A percentile compares a stretch with the other conserved stretches of the same genome.
phyloP scores from a whole-genome alignment of 2,329 filamentous ascomycete genomes.

The Penicillium polonicum region DNA sequence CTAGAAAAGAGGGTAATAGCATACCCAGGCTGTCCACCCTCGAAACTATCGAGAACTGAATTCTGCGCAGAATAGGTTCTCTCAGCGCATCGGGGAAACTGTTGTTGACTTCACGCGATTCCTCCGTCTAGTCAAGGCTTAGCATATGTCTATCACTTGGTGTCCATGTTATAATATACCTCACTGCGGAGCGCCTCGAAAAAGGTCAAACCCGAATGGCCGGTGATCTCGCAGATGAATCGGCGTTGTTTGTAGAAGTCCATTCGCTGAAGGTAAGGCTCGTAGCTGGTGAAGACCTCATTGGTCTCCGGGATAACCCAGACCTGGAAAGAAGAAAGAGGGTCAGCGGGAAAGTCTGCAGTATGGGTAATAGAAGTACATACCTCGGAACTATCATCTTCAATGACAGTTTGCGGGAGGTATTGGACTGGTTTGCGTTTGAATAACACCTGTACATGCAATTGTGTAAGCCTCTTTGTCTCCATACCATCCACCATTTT shows the following conservation, averaged over 20 bases:
- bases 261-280: conserved; percentile 79
- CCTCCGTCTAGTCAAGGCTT: conserved; percentile 58
- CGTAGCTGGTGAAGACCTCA: conserved; percentile 85
- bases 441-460: conserved; percentile 71
- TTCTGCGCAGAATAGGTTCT: conserved; percentile 81
- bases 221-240: conserved; percentile 95
- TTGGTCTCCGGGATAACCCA: conserved; percentile 89
- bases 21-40: conserved; percentile 76
- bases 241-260: conserved; percentile 92
- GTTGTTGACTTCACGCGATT: conserved; percentile 84
- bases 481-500: neutral
- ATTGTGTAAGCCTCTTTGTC: conserved; percentile 21
- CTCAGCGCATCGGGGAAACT: conserved; percentile 89
- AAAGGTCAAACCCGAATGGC: conserved; percentile 85
- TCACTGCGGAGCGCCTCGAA: conserved; percentile 91
- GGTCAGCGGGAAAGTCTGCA: conserved; percentile 15
- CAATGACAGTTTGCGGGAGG: conserved; percentile 66
- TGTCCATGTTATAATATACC: conserved; percentile 54
- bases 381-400: conserved; percentile 84
- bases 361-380: conserved; percentile 27
- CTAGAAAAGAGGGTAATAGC: neutral
- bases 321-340: conserved; percentile 56
- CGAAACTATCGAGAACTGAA: conserved; percentile 86
- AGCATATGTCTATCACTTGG: conserved; percentile 8
- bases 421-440: conserved; percentile 94